phyloP scores from a whole-genome alignment of 1,284 basidiomycete species.

The Austropuccinia psidii region DNA sequence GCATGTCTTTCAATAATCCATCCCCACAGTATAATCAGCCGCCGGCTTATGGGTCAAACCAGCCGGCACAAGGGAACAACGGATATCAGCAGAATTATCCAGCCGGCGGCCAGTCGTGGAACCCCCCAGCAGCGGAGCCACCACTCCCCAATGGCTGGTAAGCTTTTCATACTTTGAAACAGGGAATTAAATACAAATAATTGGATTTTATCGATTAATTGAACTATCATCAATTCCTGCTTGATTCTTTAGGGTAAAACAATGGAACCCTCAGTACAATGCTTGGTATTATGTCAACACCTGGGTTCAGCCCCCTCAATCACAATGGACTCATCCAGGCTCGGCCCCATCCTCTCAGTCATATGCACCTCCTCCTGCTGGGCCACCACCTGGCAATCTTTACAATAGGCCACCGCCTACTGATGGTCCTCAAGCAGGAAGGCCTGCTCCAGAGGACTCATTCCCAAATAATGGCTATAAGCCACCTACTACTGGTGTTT shows the following conservation, averaged over 20 bases:
- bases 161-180: background rate
- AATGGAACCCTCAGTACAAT: constrained; percentile 30
- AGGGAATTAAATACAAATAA: background rate
- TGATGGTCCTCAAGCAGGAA: background rate
- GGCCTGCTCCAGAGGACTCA: background rate
- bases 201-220: background rate
- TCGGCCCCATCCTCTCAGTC: background rate
- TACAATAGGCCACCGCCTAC: no score
- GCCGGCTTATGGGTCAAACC: no score
- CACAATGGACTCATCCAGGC: constrained; percentile 26
- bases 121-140: background rate
- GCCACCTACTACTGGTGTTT: background rate
- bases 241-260: constrained; percentile 19
- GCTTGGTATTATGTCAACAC: constrained; percentile 30
- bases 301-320: constrained; percentile 9
- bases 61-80: no score
- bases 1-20: no score
- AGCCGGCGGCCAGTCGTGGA: no score
- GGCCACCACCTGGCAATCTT: background rate
- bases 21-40: no score
- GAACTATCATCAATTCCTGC: background rate
- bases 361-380: constrained; percentile 17
- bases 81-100: no score
- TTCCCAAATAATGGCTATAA: background rate
- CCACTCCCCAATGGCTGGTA: constrained; percentile 8